Evolutionary conservation across 768 basidiomycete genomes (phyloP).

Genomic region (Boletus pseudopeckii): DNA sequence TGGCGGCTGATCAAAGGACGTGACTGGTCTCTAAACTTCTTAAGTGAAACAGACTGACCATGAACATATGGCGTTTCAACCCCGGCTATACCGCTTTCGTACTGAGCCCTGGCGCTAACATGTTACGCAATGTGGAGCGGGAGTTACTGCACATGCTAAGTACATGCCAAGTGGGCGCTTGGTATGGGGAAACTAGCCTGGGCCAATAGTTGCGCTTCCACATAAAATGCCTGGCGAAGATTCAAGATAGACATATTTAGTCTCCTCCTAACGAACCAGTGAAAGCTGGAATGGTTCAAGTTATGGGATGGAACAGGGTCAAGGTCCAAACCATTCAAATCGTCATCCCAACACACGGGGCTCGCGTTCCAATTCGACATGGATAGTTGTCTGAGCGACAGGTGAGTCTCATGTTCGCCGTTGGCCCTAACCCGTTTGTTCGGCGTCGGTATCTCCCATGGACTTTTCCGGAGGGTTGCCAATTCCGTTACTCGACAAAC

Average conservation of each 20-base stretch:
- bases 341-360: background rate
- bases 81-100: background rate
- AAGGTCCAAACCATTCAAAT: background rate
- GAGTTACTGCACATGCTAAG: background rate
- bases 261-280: background rate
- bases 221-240: background rate
- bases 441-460: background rate
- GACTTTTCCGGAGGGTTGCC: background rate
- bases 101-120: background rate
- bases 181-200: background rate
- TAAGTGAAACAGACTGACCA: background rate
- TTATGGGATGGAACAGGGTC: background rate
- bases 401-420: background rate
- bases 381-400: background rate
- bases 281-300: background rate
- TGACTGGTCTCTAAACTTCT: background rate
- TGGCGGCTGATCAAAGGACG: background rate
- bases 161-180: background rate
- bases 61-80: background rate
- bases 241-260: background rate
- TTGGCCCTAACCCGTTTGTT: background rate
- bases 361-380: background rate
- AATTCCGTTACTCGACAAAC: background rate
- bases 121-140: background rate
- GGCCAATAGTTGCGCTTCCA: background rate